phyloP scores from a whole-genome alignment of 2,329 filamentous ascomycete species.

The Botryotinia calthae region DNA sequence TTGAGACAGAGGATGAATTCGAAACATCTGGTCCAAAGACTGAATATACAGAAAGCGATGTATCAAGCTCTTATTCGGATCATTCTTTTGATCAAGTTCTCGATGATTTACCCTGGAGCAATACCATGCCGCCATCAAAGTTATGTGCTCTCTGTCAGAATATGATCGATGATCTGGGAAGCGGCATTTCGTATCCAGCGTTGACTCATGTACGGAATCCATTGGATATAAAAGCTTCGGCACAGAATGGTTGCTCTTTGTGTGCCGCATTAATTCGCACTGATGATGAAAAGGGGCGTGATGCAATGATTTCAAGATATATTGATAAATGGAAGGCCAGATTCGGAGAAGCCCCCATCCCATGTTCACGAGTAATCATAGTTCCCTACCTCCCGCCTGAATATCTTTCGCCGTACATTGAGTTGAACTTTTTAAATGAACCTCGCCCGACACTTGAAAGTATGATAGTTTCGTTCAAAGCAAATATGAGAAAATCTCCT shows the following conservation, averaged over 20 bases:
- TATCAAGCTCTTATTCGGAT: background rate
- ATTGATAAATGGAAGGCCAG: background rate
- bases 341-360: background rate
- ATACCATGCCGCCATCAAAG: background rate
- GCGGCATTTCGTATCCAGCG: no score
- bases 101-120: background rate
- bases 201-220: background rate
- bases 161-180: no score
- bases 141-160: background rate
- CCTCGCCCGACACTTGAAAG: no score
- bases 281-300: background rate
- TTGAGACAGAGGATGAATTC: background rate
- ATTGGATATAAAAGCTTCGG: background rate
- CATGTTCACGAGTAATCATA: no score
- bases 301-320: fast-evolving
- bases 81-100: background rate
- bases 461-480: background rate
- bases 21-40: fast-evolving
- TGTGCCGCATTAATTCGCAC: background rate
- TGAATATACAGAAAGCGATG: background rate
- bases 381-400: no score
- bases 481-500: no score
- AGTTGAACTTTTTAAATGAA: background rate
- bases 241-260: background rate
- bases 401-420: no score